Conservation (phyloP, 2,329 filamentous ascomycete genomes). For the Aspergillus amoenus region DNA sequence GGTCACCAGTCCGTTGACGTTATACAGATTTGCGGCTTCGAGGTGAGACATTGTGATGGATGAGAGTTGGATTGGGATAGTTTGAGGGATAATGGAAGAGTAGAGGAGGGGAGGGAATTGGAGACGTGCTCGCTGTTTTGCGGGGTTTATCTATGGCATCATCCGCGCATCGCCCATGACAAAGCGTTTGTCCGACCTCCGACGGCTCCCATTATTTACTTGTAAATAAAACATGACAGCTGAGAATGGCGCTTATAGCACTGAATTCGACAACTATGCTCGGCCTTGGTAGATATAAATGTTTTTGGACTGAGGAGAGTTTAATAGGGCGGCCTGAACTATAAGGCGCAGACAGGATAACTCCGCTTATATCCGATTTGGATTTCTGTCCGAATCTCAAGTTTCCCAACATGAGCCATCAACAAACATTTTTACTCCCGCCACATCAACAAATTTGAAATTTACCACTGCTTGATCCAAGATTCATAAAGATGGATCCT, state of each 20-base stretch:
- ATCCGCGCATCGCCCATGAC: background rate
- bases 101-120: background rate
- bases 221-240: background rate
- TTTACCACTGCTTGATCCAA: background rate
- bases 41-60: slow-evolving; percentile 29
- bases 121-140: background rate
- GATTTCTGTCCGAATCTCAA: slow-evolving; percentile 1
- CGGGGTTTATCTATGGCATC: background rate
- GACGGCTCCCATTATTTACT: background rate
- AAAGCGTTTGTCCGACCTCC: background rate
- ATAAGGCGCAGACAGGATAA: background rate
- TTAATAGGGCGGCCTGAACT: background rate
- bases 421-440: background rate
- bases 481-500: slow-evolving; percentile 23
- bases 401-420: background rate
- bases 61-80: background rate
- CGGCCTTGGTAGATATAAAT: background rate
- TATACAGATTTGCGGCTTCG: slow-evolving; percentile 45
- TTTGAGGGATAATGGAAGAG: background rate
- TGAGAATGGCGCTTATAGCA: background rate
- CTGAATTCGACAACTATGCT: background rate
- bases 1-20: slow-evolving; percentile 52
- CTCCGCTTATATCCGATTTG: slow-evolving; percentile 19
- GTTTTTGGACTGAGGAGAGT: background rate
- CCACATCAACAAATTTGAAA: background rate